Percentiles rank a stretch among this genome's conserved stretches.
phyloP scores from a whole-genome alignment of 2,329 filamentous ascomycete genomes.

The Aspergillus unguis region DNA sequence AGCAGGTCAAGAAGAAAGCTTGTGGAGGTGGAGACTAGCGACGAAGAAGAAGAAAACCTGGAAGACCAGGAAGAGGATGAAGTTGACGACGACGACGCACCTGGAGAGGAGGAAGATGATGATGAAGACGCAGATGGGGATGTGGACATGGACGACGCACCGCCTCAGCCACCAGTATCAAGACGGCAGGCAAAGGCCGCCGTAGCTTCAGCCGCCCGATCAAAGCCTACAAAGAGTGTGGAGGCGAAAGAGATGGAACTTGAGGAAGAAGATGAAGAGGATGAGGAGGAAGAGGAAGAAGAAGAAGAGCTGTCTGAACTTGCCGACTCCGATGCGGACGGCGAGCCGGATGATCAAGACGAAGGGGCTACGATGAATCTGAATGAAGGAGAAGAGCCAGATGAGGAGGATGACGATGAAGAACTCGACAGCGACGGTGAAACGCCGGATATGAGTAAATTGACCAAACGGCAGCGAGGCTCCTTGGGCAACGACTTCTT shows the following conservation, averaged over 20 bases:
- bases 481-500: slow-evolving; percentile 53
- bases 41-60: slow-evolving; percentile 44
- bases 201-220: slow-evolving; percentile 14
- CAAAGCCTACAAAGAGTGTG: slow-evolving; percentile 41
- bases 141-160: slow-evolving; percentile 46
- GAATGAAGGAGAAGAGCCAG: slow-evolving; percentile 35
- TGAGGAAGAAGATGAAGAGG: slow-evolving; percentile 31
- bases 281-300: slow-evolving; percentile 29
- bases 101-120: slow-evolving; percentile 25
- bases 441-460: slow-evolving; percentile 57
- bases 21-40: slow-evolving; percentile 45
- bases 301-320: slow-evolving; percentile 44
- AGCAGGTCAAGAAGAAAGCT: slow-evolving; percentile 46
- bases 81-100: slow-evolving; percentile 40
- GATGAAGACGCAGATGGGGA: slow-evolving; percentile 37
- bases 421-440: slow-evolving; percentile 42
- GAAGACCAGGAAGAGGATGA: slow-evolving; percentile 45
- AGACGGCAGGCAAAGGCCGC: slow-evolving; percentile 39
- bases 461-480: slow-evolving; percentile 67
- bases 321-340: slow-evolving; percentile 45
- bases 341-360: slow-evolving; percentile 49
- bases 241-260: slow-evolving; percentile 48
- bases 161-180: slow-evolving; percentile 35
- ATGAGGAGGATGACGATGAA: slow-evolving; percentile 43
- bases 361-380: slow-evolving; percentile 42